Evolutionary conservation across 768 basidiomycete genomes (phyloP).

Genomic region (Pisolithus orientalis): DNA sequence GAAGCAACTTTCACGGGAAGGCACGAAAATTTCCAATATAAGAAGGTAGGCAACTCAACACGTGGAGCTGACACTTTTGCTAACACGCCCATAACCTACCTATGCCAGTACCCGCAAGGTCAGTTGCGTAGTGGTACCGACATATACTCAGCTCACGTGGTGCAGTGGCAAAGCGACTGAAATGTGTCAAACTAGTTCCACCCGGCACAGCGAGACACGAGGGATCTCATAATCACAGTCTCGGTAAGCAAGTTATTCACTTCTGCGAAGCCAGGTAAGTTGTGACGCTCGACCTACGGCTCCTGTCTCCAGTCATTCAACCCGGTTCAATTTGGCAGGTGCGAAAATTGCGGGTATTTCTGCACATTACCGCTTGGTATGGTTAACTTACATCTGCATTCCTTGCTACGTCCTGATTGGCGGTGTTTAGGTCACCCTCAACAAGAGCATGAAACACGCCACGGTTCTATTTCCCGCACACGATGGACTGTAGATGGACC

Average conservation of each 20-base stretch:
- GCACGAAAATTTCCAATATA: constrained; percentile 58
- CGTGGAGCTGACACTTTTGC: no score
- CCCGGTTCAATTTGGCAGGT: constrained; percentile 25
- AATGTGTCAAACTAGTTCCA: constrained; percentile 43
- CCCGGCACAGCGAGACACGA: constrained; percentile 34
- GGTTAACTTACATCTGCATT: neutral
- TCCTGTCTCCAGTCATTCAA: constrained; percentile 1
- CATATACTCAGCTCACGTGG: neutral
- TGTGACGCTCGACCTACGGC: neutral
- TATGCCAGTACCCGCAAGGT: constrained; percentile 50
- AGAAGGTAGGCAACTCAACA: constrained; percentile 36
- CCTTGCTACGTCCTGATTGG: no score
- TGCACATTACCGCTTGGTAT: constrained; percentile 50
- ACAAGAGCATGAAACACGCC: constrained; percentile 52
- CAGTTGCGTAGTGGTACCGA: neutral
- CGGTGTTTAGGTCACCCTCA: constrained; percentile 42
- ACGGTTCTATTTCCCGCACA: constrained; percentile 55
- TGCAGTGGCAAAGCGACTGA: constrained; percentile 44
- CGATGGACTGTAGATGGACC: constrained; percentile 50
- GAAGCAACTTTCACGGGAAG: constrained; percentile 55
- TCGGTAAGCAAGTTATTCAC: constrained; percentile 39
- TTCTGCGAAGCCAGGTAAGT: constrained; percentile 45
- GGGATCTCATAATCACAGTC: constrained; percentile 45
- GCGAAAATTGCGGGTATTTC: constrained; percentile 50
- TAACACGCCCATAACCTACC: no score